Base-by-base conservation (phyloP, 1,284 basidiomycete species). In the Neolentinus lepideus region DNA sequence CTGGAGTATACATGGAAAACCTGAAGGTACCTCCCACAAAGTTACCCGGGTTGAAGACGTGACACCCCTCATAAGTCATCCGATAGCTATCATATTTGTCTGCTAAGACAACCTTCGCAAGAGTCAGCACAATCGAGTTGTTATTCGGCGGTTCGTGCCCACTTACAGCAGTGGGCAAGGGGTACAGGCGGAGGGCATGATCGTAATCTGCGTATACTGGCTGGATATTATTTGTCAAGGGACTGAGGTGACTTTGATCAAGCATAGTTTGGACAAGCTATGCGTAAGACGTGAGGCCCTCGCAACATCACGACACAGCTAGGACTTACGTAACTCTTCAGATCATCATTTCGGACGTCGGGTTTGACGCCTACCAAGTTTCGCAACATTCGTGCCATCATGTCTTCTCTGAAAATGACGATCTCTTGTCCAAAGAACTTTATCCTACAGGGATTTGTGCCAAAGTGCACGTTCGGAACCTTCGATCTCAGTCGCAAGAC, bases 51-150 rank as follows among this genome's bases (percentile, higher is more conserved):
- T 99, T 99, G 77, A 99, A 94, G 27, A 99, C 97, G 71, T 98
- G 96, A 66, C 97, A 99, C 4, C 93, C 94, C 60, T 96, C 95
- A 67, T 99, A 99, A 1, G 95, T 99, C 61, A 98, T 78, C 64
- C 97, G 94, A 69, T 92, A 99, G 35, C 91, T 83, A 66, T 98
- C 95, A 68, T 97, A 98, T 69, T 90, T 94, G 72, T 99, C 97
- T 1, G 97, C 97, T 11, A 99, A 78, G n/a, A 99, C 80, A 22
- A 98, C 77, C 93, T 96, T 63, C 11, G 56, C 27, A n/a, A 43
- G 53, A 25, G 52, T 52, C 52, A 62, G 61, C n/a, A 58, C 1
- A 11, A 35, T 35, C 22, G 58, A 26, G 25, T 56, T 16, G 33
- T 33, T 22, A 53, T 19, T 33, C 47, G 25, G 10, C n/a, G 24